phyloP scores from a whole-genome alignment of 2,329 filamentous ascomycete genomes.

The Venturia oleaginea region DNA sequence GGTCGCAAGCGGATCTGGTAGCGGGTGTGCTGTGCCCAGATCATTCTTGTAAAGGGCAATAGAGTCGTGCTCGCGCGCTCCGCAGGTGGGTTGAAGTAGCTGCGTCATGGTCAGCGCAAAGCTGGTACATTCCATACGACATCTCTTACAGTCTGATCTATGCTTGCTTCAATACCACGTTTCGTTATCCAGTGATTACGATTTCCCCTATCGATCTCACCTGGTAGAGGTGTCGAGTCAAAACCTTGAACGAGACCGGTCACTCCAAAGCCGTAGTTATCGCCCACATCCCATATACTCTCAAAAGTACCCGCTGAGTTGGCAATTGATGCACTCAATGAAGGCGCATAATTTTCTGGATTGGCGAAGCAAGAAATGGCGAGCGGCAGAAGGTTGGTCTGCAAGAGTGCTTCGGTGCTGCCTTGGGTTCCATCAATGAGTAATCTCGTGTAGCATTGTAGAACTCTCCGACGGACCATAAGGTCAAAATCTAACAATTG shows the following conservation, averaged over 20 bases:
- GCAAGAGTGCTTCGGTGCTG: constrained; percentile 74
- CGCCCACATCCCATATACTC: constrained; percentile 86
- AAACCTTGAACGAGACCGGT: constrained; percentile 77
- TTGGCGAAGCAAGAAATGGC: constrained; percentile 90
- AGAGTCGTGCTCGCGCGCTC: constrained; percentile 82
- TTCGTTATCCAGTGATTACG: constrained; percentile 44
- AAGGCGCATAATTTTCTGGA: constrained; percentile 77
- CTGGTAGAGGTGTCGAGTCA: constrained; percentile 59
- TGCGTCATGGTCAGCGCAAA: constrained; percentile 17
- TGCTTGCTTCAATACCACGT: constrained; percentile 52
- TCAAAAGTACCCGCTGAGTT: constrained; percentile 85
- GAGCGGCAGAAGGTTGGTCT: constrained; percentile 83
- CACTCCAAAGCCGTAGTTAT: constrained; percentile 91
- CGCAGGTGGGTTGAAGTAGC: constrained; percentile 57
- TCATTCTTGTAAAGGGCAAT: constrained; percentile 63
- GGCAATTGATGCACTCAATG: constrained; percentile 82
- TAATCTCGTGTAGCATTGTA: constrained; percentile 90
- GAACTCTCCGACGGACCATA: constrained; percentile 84
- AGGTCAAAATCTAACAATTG: constrained; percentile 85
- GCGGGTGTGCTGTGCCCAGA: constrained; percentile 36
- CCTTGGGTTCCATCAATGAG: constrained; percentile 80
- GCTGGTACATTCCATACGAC: neutral
- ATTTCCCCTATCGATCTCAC: constrained; percentile 38
- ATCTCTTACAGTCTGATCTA: constrained; percentile 43
- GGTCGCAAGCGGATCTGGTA: constrained; percentile 75